A percentile compares a stretch with the other conserved stretches of the same genome.
Evolutionary conservation across 1,284 basidiomycete genomes (phyloP).

Genomic region (Pascua sp.): DNA sequence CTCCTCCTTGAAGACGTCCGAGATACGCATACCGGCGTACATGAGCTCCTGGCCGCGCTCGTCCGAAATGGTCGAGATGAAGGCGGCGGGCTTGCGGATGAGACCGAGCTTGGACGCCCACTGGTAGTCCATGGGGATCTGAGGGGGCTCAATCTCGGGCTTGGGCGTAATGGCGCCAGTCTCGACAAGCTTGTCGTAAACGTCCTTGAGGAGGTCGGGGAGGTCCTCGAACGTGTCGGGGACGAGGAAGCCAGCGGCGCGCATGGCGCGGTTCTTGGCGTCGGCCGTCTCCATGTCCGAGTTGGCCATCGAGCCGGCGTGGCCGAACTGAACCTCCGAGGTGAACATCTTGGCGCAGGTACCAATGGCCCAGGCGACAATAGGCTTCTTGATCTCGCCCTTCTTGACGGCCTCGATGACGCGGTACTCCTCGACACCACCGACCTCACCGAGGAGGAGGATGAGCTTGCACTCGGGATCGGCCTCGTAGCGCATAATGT

Average conservation of each 20-base stretch:
- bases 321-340: conserved; percentile 98
- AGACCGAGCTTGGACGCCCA: conserved; percentile 98
- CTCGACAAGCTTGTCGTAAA: conserved; percentile 78
- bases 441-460: conserved; percentile 96
- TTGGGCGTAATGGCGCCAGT: conserved; percentile 67
- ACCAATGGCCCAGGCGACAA: conserved; percentile 98
- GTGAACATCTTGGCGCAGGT: conserved; percentile 99
- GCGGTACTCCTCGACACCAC: conserved; percentile 98
- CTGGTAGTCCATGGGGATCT: conserved; percentile 99
- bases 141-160: conserved; percentile 82
- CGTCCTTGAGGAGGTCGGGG: conserved; percentile 74
- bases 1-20: conserved; percentile 97
- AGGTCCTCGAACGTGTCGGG: conserved; percentile 98
- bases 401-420: conserved; percentile 96
- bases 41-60: conserved; percentile 98
- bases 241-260: conserved; percentile 89
- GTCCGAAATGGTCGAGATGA: conserved; percentile 99
- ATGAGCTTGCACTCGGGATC: conserved; percentile 99
- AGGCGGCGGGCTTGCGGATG: conserved; percentile 97
- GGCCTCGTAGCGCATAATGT: conserved; percentile 93
- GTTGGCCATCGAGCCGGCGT: conserved; percentile 98
- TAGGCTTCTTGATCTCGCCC: conserved; percentile 94
- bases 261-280: conserved; percentile 96
- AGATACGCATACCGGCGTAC: conserved; percentile 98
- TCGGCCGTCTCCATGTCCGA: conserved; percentile 95